These are phyloP conservation scores for Pythium apleroticum DNA, from an alignment of 352 stramenopile genomes.

Conservation along the genomic window DNA sequence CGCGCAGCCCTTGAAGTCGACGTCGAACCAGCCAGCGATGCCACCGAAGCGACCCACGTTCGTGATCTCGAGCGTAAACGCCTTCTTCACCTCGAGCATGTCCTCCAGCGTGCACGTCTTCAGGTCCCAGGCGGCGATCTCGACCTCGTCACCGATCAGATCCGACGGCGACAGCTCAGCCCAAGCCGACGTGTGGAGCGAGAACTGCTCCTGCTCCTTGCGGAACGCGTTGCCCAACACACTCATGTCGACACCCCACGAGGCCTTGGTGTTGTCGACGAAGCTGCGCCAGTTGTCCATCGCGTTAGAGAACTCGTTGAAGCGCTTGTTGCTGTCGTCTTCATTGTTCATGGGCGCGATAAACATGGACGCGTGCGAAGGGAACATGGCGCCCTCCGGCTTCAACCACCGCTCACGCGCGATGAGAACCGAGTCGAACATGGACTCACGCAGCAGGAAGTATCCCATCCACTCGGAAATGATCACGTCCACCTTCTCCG, in stretches of 20 bases:
- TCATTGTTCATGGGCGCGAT: slow-evolving; percentile 96
- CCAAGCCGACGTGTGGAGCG: slow-evolving; percentile 83
- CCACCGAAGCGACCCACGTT: slow-evolving; percentile 90
- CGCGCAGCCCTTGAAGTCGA: slow-evolving; percentile 95
- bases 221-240: slow-evolving; percentile 87
- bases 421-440: slow-evolving; percentile 98
- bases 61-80: slow-evolving; percentile 79
- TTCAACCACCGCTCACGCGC: slow-evolving; percentile 97
- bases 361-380: slow-evolving; percentile 97
- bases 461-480: slow-evolving; percentile 99
- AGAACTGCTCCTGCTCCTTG: slow-evolving; percentile 89
- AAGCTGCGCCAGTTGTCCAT: slow-evolving; percentile 87
- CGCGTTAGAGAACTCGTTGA: slow-evolving; percentile 77
- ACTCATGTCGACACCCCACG: slow-evolving; percentile 98
- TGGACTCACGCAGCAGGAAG: slow-evolving; percentile 98
- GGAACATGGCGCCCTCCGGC: slow-evolving; percentile 97
- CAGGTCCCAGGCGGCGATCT: slow-evolving; percentile 82
- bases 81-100: slow-evolving; percentile 70
- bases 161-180: slow-evolving; percentile 69
- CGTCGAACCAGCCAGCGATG: slow-evolving; percentile 99
- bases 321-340: slow-evolving; percentile 84
- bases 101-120: slow-evolving; percentile 85
- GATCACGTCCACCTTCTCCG: slow-evolving; percentile 99
- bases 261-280: slow-evolving; percentile 90
- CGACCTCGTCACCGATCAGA: slow-evolving; percentile 82